Evolutionary conservation across 306 rosid genomes (phyloP).

Genomic region (Malus asiatica): DNA sequence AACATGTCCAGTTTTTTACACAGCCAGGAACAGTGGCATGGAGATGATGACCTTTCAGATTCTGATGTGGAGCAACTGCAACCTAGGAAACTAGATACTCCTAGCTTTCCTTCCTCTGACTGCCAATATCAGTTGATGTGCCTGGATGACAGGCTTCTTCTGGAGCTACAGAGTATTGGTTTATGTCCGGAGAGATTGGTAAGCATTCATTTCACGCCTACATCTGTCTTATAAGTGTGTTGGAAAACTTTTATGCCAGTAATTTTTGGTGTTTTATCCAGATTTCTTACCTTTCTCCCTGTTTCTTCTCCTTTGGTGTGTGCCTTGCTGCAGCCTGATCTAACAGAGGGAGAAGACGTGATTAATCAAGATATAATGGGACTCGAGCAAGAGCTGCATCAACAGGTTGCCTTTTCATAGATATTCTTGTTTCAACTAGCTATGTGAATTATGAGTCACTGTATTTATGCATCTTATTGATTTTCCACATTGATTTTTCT

Average conservation of each 20-base stretch:
- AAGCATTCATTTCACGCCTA: slow-evolving; percentile 21
- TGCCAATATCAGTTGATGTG: slow-evolving; percentile 71
- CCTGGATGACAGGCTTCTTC: slow-evolving; percentile 60
- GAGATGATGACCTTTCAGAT: slow-evolving; percentile 55
- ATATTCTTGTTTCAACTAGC: background rate
- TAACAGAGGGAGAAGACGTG: slow-evolving; percentile 69
- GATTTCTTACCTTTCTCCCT: background rate
- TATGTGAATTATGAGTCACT: background rate
- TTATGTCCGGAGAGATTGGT: slow-evolving; percentile 76
- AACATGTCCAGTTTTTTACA: slow-evolving; percentile 52
- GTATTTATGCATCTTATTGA: background rate
- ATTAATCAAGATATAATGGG: slow-evolving; percentile 59
- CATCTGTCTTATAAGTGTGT: slow-evolving; percentile 10
- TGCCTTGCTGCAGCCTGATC: slow-evolving; percentile 61
- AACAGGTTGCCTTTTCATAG: slow-evolving; percentile 46
- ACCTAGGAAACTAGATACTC: slow-evolving; percentile 31
- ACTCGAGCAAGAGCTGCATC: slow-evolving; percentile 49
- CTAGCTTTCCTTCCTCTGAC: slow-evolving; percentile 47
- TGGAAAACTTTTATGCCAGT: slow-evolving; percentile 5
- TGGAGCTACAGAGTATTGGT: slow-evolving; percentile 88
- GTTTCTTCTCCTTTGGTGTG: slow-evolving; percentile 15
- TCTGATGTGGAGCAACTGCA: slow-evolving; percentile 66
- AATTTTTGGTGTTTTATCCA: background rate
- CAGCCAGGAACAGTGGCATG: slow-evolving; percentile 62
- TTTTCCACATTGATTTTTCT: background rate